Percentiles rank a stretch among this genome's conserved stretches.
These are phyloP conservation scores for Papilionanthe hybrid DNA, from an alignment of 116 monocot species.

Conservation along the genomic window DNA sequence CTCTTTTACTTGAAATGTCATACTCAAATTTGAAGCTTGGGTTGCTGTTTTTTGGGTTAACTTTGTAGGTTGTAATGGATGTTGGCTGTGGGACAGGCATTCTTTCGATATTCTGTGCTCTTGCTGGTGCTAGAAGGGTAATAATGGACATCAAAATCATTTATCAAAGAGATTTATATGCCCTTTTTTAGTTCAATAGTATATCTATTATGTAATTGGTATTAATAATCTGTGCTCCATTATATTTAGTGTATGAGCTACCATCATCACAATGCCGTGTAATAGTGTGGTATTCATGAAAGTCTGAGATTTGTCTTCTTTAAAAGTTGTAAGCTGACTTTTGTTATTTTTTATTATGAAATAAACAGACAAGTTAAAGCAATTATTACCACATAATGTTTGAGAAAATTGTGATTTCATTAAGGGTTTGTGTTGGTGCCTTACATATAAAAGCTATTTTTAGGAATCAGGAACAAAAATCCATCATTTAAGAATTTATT, in stretches of 20 bases:
- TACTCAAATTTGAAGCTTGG: neutral
- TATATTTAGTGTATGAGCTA: neutral
- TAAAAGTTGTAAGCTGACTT: neutral
- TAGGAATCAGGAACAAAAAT: neutral
- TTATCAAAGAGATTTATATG: neutral
- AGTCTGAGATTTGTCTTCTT: neutral
- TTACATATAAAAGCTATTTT: neutral
- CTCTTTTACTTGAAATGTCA: neutral
- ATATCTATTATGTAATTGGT: neutral
- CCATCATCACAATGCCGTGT: neutral
- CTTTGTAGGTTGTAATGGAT: slow-evolving; percentile 84
- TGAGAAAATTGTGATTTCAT: neutral
- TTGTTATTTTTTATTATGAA: neutral
- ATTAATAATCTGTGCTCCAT: neutral
- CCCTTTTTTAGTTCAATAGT: neutral
- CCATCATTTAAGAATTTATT: neutral
- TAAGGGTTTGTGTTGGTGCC: neutral
- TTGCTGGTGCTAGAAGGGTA: slow-evolving; percentile 91
- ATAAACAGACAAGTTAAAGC: neutral
- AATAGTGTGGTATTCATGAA: too few relatives aligned
- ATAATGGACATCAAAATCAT: slow-evolving; percentile 7
- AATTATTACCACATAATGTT: neutral
- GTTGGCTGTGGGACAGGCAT: slow-evolving; percentile 98
- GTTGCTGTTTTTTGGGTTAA: neutral
- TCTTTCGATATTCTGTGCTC: slow-evolving; percentile 94